phyloP scores from a whole-genome alignment of 495 filamentous ascomycete genomes.

The Aspergillus carlsbadensis region DNA sequence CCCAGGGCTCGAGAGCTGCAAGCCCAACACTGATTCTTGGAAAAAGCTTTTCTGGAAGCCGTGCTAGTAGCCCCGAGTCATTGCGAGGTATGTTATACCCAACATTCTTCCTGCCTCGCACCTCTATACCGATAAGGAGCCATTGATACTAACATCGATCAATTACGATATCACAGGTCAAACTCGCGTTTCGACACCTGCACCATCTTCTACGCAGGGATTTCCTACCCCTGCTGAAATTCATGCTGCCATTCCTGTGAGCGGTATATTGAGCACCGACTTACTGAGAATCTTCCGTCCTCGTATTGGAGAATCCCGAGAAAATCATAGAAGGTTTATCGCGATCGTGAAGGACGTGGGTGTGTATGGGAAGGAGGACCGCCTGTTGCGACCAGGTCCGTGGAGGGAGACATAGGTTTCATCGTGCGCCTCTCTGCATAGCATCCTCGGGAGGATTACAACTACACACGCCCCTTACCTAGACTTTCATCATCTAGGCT shows the following conservation, averaged over 20 bases:
- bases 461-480: no score
- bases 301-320: conserved; percentile 52
- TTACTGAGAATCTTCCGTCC: conserved; percentile 62
- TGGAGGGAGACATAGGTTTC: conserved; percentile 30
- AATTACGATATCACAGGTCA: conserved; percentile 16
- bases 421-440: not conserved
- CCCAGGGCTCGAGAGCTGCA: conserved; percentile 52
- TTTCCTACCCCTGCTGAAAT: conserved; percentile 71
- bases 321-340: conserved; percentile 44
- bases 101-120: not conserved
- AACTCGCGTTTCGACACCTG: conserved; percentile 36
- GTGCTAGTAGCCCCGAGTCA: conserved; percentile 40
- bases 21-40: conserved; percentile 44
- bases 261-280: conserved; percentile 64
- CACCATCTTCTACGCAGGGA: conserved; percentile 25
- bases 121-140: not conserved
- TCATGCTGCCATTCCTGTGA: conserved; percentile 60
- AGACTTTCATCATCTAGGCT: no score
- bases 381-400: conserved; percentile 40
- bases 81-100: conserved; percentile 28
- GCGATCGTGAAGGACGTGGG: conserved; percentile 49
- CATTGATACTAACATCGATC: conserved; percentile 4
- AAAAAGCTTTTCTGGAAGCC: conserved; percentile 32
- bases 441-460: no score
- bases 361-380: conserved; percentile 46